Base-by-base conservation (phyloP, 2,329 filamentous ascomycete species). In the Talaromyces pinophilus region DNA sequence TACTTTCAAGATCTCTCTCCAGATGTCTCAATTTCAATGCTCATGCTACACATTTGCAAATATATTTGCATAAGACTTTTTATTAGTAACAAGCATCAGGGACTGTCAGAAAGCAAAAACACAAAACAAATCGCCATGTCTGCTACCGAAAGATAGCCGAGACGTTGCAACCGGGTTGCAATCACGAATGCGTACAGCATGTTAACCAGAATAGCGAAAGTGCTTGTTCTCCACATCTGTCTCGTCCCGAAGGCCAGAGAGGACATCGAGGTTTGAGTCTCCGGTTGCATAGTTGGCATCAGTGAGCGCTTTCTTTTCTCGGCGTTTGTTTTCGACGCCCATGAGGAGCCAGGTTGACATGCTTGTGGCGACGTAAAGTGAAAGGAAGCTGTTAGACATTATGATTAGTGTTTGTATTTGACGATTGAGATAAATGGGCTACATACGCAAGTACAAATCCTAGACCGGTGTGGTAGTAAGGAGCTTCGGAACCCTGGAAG, bases 401-500 rank as follows among this genome's bases (percentile, higher is more conserved):
- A 52, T 30, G 19, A 30, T 52, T 52, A 52, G 19, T n/a, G 10
- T 22, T 25, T 25, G 15, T 22, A 22, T 52, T 52, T 25, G 8
- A 52, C 19, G 48, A 7, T 52, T 25, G 19, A 30, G 13, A 52
- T 30, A 28, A 11, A 15, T 28, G 19, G 19, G 19, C 1, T 4
- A 52, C 48, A 25, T 52, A 52, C 19, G 50, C 25, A 33, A 55
- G 50, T 17, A 55, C 50, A 55, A 55, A 55, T 17, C 19, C 50
- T n/a, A 55, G 50, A n/a, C 70, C 70, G 2, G 70, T 67, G 6
- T 59, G 65, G 44, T 72, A 72, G 10, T 59, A 46, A 10, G 69
- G 69, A 2, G 70, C 68, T 38, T 72, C 64, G 11, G 66, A 46
- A 1, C 66, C 35, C 50, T 71, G 62, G 54, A 70, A 71, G 25